These are phyloP conservation scores for Brassica napus DNA, from an alignment of 345 rosid species.

Conservation along the genomic window DNA sequence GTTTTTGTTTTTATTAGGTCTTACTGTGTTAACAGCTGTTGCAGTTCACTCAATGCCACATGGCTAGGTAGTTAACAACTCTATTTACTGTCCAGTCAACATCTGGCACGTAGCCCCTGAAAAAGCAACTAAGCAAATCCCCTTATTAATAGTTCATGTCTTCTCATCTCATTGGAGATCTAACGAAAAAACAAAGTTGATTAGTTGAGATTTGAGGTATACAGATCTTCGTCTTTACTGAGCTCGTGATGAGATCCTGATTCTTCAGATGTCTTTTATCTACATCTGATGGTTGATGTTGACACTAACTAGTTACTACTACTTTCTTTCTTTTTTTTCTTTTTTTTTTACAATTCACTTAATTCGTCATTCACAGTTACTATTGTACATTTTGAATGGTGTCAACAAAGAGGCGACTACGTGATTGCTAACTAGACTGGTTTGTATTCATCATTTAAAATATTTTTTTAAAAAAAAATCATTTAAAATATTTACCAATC, in stretches of 20 bases:
- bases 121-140: conserved; percentile 3
- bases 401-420: no score
- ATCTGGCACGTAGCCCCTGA: conserved; percentile 1
- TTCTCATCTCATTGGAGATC: conserved; percentile 19
- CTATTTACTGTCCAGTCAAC: conserved; percentile 13
- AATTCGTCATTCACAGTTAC: neutral
- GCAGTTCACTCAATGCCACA: conserved; percentile 22
- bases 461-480: neutral
- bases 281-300: neutral
- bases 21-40: conserved; percentile 6
- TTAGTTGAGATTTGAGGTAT: conserved; percentile 3
- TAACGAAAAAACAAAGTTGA: neutral
- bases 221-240: neutral
- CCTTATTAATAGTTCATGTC: neutral
- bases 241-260: conserved; percentile 2
- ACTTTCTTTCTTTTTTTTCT: neutral
- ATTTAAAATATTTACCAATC: neutral
- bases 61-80: conserved; percentile 23
- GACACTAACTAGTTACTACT: neutral
- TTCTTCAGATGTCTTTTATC: neutral
- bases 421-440: neutral
- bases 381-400: no score
- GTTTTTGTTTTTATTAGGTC: conserved; percentile 25
- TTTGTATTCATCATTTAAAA: neutral
- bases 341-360: neutral